Evolutionary conservation across 2,329 filamentous ascomycete species (phyloP), one percentile per base, ranked within the genome.

Genomic region (Ophiostoma sp.): DNA sequence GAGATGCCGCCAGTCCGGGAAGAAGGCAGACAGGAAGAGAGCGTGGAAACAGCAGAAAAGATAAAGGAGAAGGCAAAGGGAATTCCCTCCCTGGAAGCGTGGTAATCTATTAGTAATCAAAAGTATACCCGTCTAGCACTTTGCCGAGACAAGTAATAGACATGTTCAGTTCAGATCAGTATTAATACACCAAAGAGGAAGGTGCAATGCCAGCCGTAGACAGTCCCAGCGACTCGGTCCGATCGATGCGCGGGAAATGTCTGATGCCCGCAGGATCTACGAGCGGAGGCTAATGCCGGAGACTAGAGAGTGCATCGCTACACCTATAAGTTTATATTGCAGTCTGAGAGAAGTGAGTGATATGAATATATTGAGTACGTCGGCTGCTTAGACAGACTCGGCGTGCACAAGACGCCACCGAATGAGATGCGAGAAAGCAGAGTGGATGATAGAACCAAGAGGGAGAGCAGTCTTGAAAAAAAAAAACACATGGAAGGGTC

Each of bases 321-420:
- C 52, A 57, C 52, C 17, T 48, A n/a, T 7, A 17, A 11, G 52
- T 15, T 57, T 27, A 27, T 27, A 8, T 57, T 23, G 10, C 57
- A 62, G 27, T 62, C 27, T 33, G 5, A 62, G 27, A 62, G 27
- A 62, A 62, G 57, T 27, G 57, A 62, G 11, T 17, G 27, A 35
- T 15, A 31, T 33, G 7, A 62, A 31, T 62, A 31, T 62, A 33
- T 15, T 15, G 23, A 33, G 11, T 7, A 33, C 23, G 27, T 62
- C 57, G 57, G 27, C 27, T 62, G 23, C 6, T 62, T 31, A 35
- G 13, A 35, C 15, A 33, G 27, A 13, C 27, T 62, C 27, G 35
- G 57, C 57, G 33, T 33, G 57, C 57, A 62, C 57, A 20, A 62
- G 17, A 62, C 57, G 57, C 57, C 57, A 62, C 57, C 52, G 7